A percentile compares a stretch with the other conserved stretches of the same genome.
Conservation (phyloP, 768 basidiomycete species). For the Galerina sulciceps region DNA sequence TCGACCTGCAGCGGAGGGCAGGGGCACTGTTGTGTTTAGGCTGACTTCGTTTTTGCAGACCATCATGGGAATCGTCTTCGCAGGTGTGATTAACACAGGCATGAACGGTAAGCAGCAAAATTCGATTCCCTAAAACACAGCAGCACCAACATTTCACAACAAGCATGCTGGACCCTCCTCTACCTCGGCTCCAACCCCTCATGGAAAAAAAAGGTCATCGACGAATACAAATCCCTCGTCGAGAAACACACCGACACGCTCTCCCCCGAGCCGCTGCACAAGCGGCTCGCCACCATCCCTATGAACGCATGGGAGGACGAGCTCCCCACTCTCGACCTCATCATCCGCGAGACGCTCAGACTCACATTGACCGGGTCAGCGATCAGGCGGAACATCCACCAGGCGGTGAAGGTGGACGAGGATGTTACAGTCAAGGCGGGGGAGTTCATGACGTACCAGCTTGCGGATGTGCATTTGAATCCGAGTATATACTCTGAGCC, state of each 20-base stretch:
- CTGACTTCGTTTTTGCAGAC: slow-evolving; percentile 20
- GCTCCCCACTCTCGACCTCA: slow-evolving; percentile 39
- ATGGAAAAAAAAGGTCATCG: slow-evolving; percentile 35
- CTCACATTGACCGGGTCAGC: slow-evolving; percentile 30
- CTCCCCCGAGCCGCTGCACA: slow-evolving; percentile 33
- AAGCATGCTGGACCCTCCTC: slow-evolving; percentile 42
- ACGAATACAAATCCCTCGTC: slow-evolving; percentile 36
- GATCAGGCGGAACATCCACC: slow-evolving; percentile 38
- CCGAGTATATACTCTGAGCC: slow-evolving; percentile 39
- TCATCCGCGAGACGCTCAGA: slow-evolving; percentile 44
- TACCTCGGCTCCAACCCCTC: slow-evolving; percentile 34
- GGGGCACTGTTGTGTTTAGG: not conserved
- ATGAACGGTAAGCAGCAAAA: slow-evolving; percentile 29
- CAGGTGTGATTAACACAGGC: slow-evolving; percentile 29
- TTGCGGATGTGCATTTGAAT: slow-evolving; percentile 39
- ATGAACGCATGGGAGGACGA: slow-evolving; percentile 43
- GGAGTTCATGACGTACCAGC: slow-evolving; percentile 37
- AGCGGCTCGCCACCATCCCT: slow-evolving; percentile 37
- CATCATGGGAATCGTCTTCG: slow-evolving; percentile 34
- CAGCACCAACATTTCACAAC: too few species aligned
- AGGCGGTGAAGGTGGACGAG: slow-evolving; percentile 30
- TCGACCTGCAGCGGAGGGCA: too few species aligned
- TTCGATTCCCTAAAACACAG: not conserved
- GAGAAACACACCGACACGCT: slow-evolving; percentile 27
- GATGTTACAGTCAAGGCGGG: slow-evolving; percentile 31